Base-by-base conservation (phyloP, 345 rosid genomes). In the Salix udensis region DNA sequence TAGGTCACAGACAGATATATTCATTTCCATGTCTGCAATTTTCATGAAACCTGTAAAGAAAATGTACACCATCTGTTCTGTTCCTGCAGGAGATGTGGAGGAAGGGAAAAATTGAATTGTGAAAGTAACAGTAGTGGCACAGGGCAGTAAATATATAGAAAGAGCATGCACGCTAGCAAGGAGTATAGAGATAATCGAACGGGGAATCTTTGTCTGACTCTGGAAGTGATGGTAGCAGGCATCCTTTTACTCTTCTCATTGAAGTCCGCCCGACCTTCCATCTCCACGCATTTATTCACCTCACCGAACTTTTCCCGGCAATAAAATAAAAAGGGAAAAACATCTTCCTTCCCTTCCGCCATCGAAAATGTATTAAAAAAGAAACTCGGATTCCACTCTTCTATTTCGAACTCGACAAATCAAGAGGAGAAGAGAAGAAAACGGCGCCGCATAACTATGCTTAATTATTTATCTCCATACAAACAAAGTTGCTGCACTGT, bases 151-250 rank as follows among this genome's bases (percentile, higher is more conserved):
- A 68, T 37, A 68, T 11, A 48, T 21, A 46, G 37, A 4, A 15
- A 26, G 12, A 67, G 71, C 72, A 75, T 13, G 72, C 71, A 39
- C 12, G 36, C 46, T 12, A 31, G 23, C 8, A 24, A 34, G 28
- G 46, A 60, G 80, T 73, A 77, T 67, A 76, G 42, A 31, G 36
- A 36, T 36, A 36, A 36, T 36, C 37, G 77, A 79, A 62, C 74
- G 60, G 70, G 81, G 85, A 85, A 85, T 84, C 85, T 85, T 79
- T 82, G 87, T 82, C 81, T 79, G 87, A 79, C 64, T 7, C 73
- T 72, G 71, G 50, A 34, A 48, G 1, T 65, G 67, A 64, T 50
- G 11, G 61, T 60, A 26, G 78, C 71, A 58, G 65, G 44, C 69
- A 64, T 70, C 73, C 72, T 68, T 67, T 74, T 39, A 78, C 68